phyloP scores from a whole-genome alignment of 2,329 filamentous ascomycete genomes.

The Aspergillus pseudotamarii region DNA sequence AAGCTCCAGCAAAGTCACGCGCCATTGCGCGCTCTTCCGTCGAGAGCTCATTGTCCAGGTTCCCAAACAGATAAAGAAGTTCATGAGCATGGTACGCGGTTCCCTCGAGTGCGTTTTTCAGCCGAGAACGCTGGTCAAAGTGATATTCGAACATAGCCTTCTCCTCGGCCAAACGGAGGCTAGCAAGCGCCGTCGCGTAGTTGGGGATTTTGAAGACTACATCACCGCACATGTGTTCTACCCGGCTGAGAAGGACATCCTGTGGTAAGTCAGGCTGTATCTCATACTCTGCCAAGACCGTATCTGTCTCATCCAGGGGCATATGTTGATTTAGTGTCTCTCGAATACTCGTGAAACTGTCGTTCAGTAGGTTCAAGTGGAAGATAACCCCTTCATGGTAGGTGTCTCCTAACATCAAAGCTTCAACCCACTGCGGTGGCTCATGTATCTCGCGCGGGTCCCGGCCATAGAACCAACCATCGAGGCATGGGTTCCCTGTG shows the following conservation, averaged over 20 bases:
- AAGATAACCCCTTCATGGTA: conserved; percentile 33
- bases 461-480: conserved; percentile 27
- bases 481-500: conserved; percentile 30
- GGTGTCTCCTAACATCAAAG: conserved; percentile 28
- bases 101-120: conserved; percentile 26
- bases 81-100: conserved; percentile 33
- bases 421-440: conserved; percentile 26
- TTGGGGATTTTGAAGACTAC: conserved; percentile 30
- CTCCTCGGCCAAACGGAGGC: neutral
- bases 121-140: conserved; percentile 29
- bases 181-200: conserved; percentile 17
- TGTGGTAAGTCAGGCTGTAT: conserved; percentile 17
- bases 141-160: conserved; percentile 24
- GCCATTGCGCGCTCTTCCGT: conserved; percentile 20
- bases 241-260: conserved; percentile 13
- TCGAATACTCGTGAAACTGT: conserved; percentile 20
- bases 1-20: conserved; percentile 23
- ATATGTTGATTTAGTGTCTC: conserved; percentile 15
- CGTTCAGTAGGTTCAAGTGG: conserved; percentile 25
- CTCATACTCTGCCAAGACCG: conserved; percentile 24
- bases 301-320: conserved; percentile 13
- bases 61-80: conserved; percentile 28
- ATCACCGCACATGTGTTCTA: conserved; percentile 32
- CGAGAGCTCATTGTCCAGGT: conserved; percentile 25
- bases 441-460: conserved; percentile 17